Percentiles rank a stretch among this genome's conserved stretches.
phyloP scores from a whole-genome alignment of 768 basidiomycete genomes.

The Hydnum rufescens region DNA sequence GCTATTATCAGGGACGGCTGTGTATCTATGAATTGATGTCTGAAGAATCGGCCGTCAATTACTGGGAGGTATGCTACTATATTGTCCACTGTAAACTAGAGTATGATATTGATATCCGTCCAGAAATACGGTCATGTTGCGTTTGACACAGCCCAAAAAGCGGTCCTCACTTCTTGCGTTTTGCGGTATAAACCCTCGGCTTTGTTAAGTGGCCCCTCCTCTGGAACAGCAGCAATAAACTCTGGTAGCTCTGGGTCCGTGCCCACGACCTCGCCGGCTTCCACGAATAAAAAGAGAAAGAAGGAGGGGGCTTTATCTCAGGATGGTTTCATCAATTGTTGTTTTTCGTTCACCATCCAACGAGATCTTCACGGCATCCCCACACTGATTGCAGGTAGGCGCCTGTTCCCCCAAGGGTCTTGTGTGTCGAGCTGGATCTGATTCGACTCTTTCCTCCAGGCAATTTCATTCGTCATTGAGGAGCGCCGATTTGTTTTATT shows the following conservation, averaged over 20 bases:
- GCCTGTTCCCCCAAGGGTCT: neutral
- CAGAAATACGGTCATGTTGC: constrained; percentile 92
- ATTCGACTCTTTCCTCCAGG: neutral
- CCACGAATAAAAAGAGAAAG: constrained; percentile 8
- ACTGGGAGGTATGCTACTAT: constrained; percentile 62
- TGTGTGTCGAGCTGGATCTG: neutral
- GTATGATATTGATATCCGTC: neutral
- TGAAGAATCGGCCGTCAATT: constrained; percentile 89
- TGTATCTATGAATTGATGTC: constrained; percentile 99
- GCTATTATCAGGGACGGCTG: constrained; percentile 43
- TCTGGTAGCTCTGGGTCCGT: neutral
- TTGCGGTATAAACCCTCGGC: constrained; percentile 60
- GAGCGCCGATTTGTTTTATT: no score
- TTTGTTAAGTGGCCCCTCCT: constrained; percentile 10
- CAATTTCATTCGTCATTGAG: constrained; percentile 1
- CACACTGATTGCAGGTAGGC: constrained; percentile 64
- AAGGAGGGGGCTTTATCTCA: constrained; percentile 31
- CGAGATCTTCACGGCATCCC: constrained; percentile 74
- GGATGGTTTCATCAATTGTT: constrained; percentile 66
- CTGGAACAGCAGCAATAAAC: constrained; percentile 5
- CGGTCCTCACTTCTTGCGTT: constrained; percentile 81
- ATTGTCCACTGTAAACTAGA: neutral
- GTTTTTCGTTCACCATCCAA: constrained; percentile 80
- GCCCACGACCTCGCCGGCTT: constrained; percentile 2
- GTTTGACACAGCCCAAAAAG: constrained; percentile 85